Conservation (phyloP, 2,329 filamentous ascomycete genomes). For the Aquanectria penicillioides region DNA sequence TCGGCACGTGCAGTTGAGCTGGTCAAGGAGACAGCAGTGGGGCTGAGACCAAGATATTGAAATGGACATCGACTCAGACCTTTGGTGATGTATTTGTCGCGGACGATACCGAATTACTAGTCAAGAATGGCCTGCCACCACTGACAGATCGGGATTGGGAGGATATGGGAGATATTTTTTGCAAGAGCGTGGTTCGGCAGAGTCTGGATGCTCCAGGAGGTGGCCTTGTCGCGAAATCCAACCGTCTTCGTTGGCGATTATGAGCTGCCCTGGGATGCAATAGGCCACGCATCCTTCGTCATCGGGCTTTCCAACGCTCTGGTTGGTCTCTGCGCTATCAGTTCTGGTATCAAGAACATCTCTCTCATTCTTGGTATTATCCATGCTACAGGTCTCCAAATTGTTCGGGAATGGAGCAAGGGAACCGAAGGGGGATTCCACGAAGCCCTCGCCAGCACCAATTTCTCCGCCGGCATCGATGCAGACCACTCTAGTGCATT, state of each 20-base stretch:
- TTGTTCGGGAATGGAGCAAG: conserved; percentile 32
- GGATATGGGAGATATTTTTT: conserved; percentile 28
- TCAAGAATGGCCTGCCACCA: conserved; percentile 30
- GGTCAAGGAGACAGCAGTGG: conserved; percentile 10
- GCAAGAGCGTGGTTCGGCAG: conserved; percentile 40
- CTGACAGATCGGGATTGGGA: conserved; percentile 28
- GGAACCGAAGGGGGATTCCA: conserved; percentile 21
- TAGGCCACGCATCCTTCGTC: conserved; percentile 29
- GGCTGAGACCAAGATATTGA: conserved; percentile 28
- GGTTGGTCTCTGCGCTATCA: conserved; percentile 22
- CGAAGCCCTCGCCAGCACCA: conserved; percentile 7
- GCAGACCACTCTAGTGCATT: conserved; percentile 9
- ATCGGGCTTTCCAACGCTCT: conserved; percentile 27
- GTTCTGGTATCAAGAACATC: not conserved
- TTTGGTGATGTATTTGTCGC: conserved; percentile 30
- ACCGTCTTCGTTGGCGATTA: conserved; percentile 35
- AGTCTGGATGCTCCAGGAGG: conserved; percentile 44
- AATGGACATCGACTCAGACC: conserved; percentile 22
- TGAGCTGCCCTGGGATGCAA: conserved; percentile 26
- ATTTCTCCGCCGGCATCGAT: conserved; percentile 30
- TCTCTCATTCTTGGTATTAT: conserved; percentile 24
- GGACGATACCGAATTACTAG: conserved; percentile 23
- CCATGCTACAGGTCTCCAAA: conserved; percentile 30
- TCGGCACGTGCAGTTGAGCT: conserved; percentile 22
- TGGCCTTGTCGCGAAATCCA: conserved; percentile 32